phyloP scores from a whole-genome alignment of 2,329 filamentous ascomycete genomes.

The Diplodia sapinea region DNA sequence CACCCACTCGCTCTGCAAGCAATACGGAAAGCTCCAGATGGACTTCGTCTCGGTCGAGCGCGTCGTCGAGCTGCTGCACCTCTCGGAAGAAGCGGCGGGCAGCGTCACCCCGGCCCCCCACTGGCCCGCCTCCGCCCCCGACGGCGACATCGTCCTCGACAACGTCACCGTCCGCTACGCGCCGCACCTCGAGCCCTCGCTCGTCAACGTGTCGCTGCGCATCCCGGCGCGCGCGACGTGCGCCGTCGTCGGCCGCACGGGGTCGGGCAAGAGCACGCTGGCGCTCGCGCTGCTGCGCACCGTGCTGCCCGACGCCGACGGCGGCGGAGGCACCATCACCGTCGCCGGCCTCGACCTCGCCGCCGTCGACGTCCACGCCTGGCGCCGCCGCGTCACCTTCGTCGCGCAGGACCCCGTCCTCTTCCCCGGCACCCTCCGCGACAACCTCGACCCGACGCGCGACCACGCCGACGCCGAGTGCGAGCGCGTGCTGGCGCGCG shows the following conservation, averaged over 20 bases:
- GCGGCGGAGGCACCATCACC: slow-evolving; percentile 52
- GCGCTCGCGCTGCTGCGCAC: slow-evolving; percentile 64
- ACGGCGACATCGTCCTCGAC: slow-evolving; percentile 71
- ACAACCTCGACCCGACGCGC: slow-evolving; percentile 67
- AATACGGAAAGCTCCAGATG: slow-evolving; percentile 86
- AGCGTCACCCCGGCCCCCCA: slow-evolving; percentile 71
- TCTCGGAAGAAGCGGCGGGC: slow-evolving; percentile 76
- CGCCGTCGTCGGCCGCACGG: slow-evolving; percentile 78
- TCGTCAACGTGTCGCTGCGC: slow-evolving; percentile 70
- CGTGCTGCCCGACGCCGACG: slow-evolving; percentile 26
- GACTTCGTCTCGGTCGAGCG: slow-evolving; percentile 90
- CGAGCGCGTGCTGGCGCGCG: slow-evolving; percentile 58
- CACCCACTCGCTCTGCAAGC: slow-evolving; percentile 76
- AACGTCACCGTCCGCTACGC: slow-evolving; percentile 81
- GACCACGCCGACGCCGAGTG: slow-evolving; percentile 62
- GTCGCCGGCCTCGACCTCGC: slow-evolving; percentile 67
- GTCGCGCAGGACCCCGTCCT: slow-evolving; percentile 71
- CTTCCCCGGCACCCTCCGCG: slow-evolving; percentile 65
- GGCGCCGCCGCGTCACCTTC: slow-evolving; percentile 69
- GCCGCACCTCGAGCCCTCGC: slow-evolving; percentile 73
- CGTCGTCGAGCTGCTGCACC: slow-evolving; percentile 78
- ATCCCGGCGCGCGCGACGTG: slow-evolving; percentile 81
- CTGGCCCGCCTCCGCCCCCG: slow-evolving; percentile 69
- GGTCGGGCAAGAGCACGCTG: slow-evolving; percentile 80
- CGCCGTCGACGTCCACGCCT: slow-evolving; percentile 62